These are phyloP conservation scores for Aspergillus intermedius DNA, from an alignment of 2,329 filamentous ascomycete genomes.

Conservation along the genomic window DNA sequence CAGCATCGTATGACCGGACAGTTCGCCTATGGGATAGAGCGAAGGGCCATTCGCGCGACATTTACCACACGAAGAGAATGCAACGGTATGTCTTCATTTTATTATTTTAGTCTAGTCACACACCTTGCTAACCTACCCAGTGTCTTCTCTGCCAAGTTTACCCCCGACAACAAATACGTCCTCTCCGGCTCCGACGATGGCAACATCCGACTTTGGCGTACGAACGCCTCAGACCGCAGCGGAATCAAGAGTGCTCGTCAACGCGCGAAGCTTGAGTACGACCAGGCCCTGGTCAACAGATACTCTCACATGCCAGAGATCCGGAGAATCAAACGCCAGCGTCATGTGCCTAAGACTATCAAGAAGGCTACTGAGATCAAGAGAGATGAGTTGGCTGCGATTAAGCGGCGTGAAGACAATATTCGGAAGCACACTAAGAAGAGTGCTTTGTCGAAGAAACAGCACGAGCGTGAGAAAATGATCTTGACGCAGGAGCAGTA, in stretches of 20 bases:
- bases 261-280: slow-evolving; percentile 84
- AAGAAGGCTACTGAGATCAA: slow-evolving; percentile 98
- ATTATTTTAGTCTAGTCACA: not conserved
- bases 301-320: slow-evolving; percentile 97
- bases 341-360: slow-evolving; percentile 83
- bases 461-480: slow-evolving; percentile 87
- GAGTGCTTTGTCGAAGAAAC: slow-evolving; percentile 60
- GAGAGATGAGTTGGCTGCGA: slow-evolving; percentile 73
- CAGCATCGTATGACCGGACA: slow-evolving; percentile 81
- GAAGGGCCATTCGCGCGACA: slow-evolving; percentile 77
- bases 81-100: slow-evolving; percentile 49
- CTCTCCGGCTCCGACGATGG: slow-evolving; percentile 91
- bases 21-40: slow-evolving; percentile 77
- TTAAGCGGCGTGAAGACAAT: slow-evolving; percentile 91
- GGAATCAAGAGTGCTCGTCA: slow-evolving; percentile 82
- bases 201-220: slow-evolving; percentile 83
- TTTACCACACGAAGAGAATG: slow-evolving; percentile 98
- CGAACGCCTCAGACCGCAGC: slow-evolving; percentile 73
- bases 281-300: slow-evolving; percentile 71
- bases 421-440: slow-evolving; percentile 86
- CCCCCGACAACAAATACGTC: slow-evolving; percentile 82
- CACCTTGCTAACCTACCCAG: slow-evolving; percentile 32
- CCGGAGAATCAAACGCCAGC: slow-evolving; percentile 78
- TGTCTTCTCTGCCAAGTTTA: slow-evolving; percentile 78
- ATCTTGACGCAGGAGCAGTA: slow-evolving; percentile 63